Evolutionary conservation across 176 grass and related monocot species (phyloP).

Genomic region (Dactylis glomerata): DNA sequence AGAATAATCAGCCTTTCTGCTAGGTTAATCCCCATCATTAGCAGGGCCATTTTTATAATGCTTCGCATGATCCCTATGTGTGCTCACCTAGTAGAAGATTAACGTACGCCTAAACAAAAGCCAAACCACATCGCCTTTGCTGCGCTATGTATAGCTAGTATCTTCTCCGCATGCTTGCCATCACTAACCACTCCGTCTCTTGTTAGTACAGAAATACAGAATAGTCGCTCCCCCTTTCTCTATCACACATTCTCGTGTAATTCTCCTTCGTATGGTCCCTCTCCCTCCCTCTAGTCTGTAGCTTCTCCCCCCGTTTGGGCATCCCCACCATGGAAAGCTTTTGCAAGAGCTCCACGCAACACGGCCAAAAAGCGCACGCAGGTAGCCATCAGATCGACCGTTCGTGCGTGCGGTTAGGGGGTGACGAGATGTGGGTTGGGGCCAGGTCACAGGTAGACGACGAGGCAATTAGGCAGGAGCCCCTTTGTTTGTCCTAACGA

Average conservation of each 20-base stretch:
- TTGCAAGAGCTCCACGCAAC: not conserved
- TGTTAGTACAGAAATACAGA: too few species aligned
- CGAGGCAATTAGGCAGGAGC: conserved; percentile 29
- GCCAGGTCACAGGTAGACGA: not conserved
- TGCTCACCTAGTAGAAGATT: not conserved
- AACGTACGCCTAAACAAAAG: conserved; percentile 6
- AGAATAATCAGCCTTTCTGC: not conserved
- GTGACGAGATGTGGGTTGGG: not conserved
- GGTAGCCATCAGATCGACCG: not conserved
- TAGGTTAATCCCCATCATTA: conserved; percentile 39
- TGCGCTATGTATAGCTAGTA: not conserved
- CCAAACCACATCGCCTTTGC: not conserved
- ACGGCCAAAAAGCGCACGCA: not conserved
- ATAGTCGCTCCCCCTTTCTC: not conserved
- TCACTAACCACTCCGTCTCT: not conserved
- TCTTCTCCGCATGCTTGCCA: not conserved
- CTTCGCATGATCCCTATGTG: not conserved
- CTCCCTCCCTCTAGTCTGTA: not conserved
- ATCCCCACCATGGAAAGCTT: not conserved
- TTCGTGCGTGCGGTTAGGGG: not conserved
- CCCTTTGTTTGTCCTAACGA: conserved; percentile 3
- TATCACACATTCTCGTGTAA: not conserved
- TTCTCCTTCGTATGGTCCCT: not conserved
- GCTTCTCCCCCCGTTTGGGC: not conserved
- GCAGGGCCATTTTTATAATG: not conserved